Evolutionary conservation across 2,329 filamentous ascomycete species (phyloP), one percentile per base, ranked within the genome.

Genomic region (Colletotrichum sp.): DNA sequence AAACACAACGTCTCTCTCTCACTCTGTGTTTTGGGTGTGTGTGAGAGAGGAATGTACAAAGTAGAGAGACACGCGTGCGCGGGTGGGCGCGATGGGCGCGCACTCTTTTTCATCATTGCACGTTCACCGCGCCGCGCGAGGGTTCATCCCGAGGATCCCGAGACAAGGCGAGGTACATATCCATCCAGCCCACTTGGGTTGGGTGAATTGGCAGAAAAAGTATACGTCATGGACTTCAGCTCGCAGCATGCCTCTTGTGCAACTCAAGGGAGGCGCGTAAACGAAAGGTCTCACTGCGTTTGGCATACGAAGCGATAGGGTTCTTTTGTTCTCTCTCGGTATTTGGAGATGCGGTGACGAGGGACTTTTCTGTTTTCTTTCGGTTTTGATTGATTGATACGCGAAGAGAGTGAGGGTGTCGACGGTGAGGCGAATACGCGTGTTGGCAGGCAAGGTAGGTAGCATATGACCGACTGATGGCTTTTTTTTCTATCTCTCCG

Each of bases 221-320:
- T 21, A 57, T 66, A 71, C 71, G 71, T 73, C 71, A 73, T 73
- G 68, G 68, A 70, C 27, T 68, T 27, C 38, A 51, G 62, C 54
- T 58, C 3, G 34, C 24, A 27, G 34, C 61, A n/a, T 58, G 67
- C 33, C 33, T 8, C 54, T 34, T 47, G 31, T 51, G 34, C 31
- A 18, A 69, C 62, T 18, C 51, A 55, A 66, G 33, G 29, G 69
- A 57, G 69, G 38, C 38, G 36, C 58, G 38, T 11, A 27, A 66
- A 24, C 51, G 29, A 27, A 47, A 12, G 29, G 67, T 66, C 54
- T 66, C 62, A 70, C 29, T 59, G 51, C 54, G 70, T 58, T 21
- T 38, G 21, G 11, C 12, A n/a, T 68, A n/a, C 43, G 8, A 43
- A 43, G 18, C 34, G 47, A 58, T 36, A 6, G 18, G 38, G 38